phyloP scores from a whole-genome alignment of 306 rosid genomes.

The Ormosia emarginata region DNA sequence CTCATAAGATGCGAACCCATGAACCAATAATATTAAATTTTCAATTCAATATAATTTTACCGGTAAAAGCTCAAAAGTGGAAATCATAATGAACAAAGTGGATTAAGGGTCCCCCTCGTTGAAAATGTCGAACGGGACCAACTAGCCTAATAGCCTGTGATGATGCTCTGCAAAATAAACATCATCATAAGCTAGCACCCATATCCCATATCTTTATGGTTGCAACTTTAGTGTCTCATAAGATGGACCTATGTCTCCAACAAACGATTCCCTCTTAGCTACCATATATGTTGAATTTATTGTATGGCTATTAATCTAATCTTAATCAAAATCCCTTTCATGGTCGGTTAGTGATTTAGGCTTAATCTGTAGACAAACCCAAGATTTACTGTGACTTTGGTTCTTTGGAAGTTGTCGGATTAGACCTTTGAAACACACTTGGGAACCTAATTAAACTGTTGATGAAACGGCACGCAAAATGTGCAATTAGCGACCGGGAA shows the following conservation, averaged over 20 bases:
- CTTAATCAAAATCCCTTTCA: background rate
- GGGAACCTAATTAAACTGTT: slow-evolving; percentile 27
- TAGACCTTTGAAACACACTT: slow-evolving; percentile 16
- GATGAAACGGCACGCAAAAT: slow-evolving; percentile 32
- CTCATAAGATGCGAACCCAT: slow-evolving; percentile 15
- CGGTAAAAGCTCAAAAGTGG: slow-evolving; percentile 33
- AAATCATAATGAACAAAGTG: slow-evolving; percentile 41
- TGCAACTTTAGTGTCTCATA: slow-evolving; percentile 34
- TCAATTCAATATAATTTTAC: background rate
- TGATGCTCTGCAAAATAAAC: slow-evolving; percentile 28
- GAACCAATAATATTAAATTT: slow-evolving; percentile 5
- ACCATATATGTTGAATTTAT: background rate
- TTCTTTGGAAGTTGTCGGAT: slow-evolving; percentile 5
- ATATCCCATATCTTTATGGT: slow-evolving; percentile 43
- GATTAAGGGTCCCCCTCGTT: slow-evolving; percentile 45
- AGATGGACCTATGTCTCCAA: slow-evolving; percentile 24
- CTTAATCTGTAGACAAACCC: background rate
- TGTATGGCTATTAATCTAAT: background rate
- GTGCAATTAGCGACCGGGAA: background rate
- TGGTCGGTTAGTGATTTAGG: background rate
- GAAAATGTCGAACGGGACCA: slow-evolving; percentile 44
- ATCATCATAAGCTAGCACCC: slow-evolving; percentile 33
- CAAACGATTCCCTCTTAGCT: background rate
- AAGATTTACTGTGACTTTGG: background rate
- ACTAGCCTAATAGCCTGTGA: slow-evolving; percentile 18